These are phyloP conservation scores for Coemansia sp. DNA, from an alignment of 192 early-diverging fungal species.

Conservation along the genomic window DNA sequence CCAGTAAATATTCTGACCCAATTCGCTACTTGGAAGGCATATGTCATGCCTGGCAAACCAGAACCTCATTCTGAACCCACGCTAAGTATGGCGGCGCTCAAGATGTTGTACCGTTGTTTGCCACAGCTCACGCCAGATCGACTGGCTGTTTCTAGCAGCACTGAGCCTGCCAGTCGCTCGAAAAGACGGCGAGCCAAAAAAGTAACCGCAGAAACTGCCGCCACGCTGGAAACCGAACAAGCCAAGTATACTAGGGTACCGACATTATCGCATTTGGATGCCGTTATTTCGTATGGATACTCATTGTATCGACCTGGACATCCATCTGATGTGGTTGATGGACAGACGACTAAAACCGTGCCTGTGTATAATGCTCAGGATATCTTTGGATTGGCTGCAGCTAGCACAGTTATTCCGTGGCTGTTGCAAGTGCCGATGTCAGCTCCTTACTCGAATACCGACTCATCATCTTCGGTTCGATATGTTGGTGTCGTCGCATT, in stretches of 20 bases:
- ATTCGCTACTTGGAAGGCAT: conserved; percentile 19
- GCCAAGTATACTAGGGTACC: background rate
- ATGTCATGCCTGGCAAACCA: conserved; percentile 25
- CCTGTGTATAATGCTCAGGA: conserved; percentile 30
- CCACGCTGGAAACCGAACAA: background rate
- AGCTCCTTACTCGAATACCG: background rate
- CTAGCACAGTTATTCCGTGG: conserved; percentile 38
- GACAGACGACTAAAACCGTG: conserved; percentile 14
- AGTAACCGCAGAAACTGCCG: background rate
- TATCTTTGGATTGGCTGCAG: conserved; percentile 22
- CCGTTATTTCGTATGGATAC: conserved; percentile 12
- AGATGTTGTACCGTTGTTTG: conserved; percentile 17
- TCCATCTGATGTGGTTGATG: conserved; percentile 4
- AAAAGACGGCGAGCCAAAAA: background rate
- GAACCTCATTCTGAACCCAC: conserved; percentile 29
- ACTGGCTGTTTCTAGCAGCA: background rate
- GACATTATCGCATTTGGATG: background rate
- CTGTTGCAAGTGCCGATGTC: conserved; percentile 18
- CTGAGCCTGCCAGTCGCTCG: background rate
- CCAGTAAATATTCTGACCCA: conserved; percentile 19
- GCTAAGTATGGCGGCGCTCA: conserved; percentile 22
- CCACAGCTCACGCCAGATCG: conserved; percentile 18
- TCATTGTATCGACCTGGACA: conserved; percentile 18
- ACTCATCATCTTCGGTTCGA: background rate
- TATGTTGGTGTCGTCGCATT: conserved; percentile 46